Percentiles rank a stretch among this genome's conserved stretches.
Conservation (phyloP, 2,329 filamentous ascomycete species). For the Colletotrichum liaoningense region DNA sequence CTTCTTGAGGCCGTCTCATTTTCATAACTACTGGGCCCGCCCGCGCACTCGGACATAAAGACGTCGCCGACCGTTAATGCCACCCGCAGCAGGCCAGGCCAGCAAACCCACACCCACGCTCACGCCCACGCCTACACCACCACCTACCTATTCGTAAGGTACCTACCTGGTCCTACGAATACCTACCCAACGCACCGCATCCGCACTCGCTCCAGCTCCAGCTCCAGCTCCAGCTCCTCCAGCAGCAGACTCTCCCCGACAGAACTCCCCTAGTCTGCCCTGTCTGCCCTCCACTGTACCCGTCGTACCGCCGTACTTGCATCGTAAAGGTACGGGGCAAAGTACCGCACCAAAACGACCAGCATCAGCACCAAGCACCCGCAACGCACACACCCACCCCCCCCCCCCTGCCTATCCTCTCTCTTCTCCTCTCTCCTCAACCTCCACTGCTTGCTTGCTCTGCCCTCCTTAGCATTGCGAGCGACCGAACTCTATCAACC, state of each 20-base stretch:
- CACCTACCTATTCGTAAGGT: slow-evolving; percentile 12
- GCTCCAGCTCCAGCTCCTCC: not conserved
- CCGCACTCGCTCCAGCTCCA: not conserved
- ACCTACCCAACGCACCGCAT: not conserved
- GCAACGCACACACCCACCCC: slow-evolving; percentile 8
- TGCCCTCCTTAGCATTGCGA: slow-evolving; percentile 25
- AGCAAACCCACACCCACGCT: slow-evolving; percentile 1
- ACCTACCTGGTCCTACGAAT: not conserved
- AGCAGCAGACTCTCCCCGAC: too few relatives aligned
- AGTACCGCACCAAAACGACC: not conserved
- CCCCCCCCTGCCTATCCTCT: not conserved
- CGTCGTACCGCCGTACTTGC: too few relatives aligned
- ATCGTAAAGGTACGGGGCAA: not conserved
- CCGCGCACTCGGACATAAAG: slow-evolving; percentile 53
- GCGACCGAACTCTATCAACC: slow-evolving; percentile 31
- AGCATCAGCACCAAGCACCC: not conserved
- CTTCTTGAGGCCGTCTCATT: slow-evolving; percentile 10
- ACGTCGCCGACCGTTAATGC: slow-evolving; percentile 47
- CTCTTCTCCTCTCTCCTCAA: too few relatives aligned
- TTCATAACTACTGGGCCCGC: slow-evolving; percentile 17
- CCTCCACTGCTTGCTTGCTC: too few relatives aligned
- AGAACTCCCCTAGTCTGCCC: not conserved
- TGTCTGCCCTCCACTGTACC: not conserved
- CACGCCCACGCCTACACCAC: not conserved
- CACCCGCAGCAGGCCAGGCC: slow-evolving; percentile 17